Conservation (phyloP, 257 asterid species). For the Nyctanthes arbortristis region DNA sequence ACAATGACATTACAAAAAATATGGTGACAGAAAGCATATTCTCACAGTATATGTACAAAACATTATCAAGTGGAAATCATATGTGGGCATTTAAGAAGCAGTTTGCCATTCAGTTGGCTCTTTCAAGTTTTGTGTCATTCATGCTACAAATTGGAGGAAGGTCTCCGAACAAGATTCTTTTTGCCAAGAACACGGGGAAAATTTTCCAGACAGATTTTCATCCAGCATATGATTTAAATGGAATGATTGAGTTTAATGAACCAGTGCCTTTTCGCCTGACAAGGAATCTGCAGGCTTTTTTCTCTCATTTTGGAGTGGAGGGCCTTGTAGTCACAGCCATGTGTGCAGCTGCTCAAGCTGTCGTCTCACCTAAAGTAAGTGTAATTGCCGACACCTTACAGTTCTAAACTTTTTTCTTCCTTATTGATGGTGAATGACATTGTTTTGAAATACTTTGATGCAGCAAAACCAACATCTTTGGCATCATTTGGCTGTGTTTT, state of each 20-base stretch:
- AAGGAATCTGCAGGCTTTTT: constrained; percentile 91
- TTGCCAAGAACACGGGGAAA: constrained; percentile 96
- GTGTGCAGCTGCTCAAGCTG: constrained; percentile 99
- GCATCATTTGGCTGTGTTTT: constrained; percentile 98
- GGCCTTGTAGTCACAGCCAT: constrained; percentile 92
- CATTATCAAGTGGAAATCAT: constrained; percentile 83
- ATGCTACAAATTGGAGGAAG: constrained; percentile 99
- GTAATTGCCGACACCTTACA: neutral
- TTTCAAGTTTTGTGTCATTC: constrained; percentile 92
- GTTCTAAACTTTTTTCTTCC: constrained; percentile 11
- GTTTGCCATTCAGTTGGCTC: constrained; percentile 94
- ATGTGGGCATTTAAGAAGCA: constrained; percentile 98
- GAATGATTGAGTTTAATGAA: constrained; percentile 95
- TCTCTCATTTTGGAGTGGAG: constrained; percentile 97
- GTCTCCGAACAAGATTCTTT: constrained; percentile 94
- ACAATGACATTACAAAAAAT: constrained; percentile 75
- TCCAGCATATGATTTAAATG: constrained; percentile 94
- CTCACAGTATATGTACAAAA: constrained; percentile 98
- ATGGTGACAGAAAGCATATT: constrained; percentile 87
- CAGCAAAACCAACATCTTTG: constrained; percentile 98
- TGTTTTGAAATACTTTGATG: constrained; percentile 22
- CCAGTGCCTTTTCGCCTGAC: constrained; percentile 98
- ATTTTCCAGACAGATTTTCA: constrained; percentile 98
- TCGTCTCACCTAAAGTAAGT: constrained; percentile 96
- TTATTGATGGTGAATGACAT: constrained; percentile 16